Conservation (phyloP, 768 basidiomycete species). For the Trametes coccinea region DNA sequence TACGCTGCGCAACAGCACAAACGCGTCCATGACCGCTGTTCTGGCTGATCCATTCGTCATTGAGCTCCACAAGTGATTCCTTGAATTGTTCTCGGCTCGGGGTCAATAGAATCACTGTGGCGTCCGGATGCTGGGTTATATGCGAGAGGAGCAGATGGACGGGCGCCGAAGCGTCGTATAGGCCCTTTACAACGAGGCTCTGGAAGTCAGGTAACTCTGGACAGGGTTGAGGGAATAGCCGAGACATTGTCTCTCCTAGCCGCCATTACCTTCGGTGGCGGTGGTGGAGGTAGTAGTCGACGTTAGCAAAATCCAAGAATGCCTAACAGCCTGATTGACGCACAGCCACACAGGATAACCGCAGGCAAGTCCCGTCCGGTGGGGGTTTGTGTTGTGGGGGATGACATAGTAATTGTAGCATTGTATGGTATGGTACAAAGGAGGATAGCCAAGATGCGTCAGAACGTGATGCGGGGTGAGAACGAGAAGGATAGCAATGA, state of each 20-base stretch:
- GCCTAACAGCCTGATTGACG: slow-evolving; percentile 36
- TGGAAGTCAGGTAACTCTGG: slow-evolving; percentile 55
- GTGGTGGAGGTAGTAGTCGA: no score
- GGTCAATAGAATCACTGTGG: slow-evolving; percentile 49
- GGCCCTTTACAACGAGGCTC: slow-evolving; percentile 62
- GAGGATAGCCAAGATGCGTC: not conserved
- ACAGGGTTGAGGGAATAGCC: slow-evolving; percentile 44
- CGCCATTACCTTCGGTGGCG: slow-evolving; percentile 42
- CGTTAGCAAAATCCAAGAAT: no score
- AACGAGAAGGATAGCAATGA: not conserved
- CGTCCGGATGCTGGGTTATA: slow-evolving; percentile 35
- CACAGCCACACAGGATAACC: slow-evolving; percentile 17
- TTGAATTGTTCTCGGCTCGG: slow-evolving; percentile 51
- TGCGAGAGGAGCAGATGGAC: slow-evolving; percentile 64
- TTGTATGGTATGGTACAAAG: not conserved
- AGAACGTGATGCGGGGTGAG: not conserved
- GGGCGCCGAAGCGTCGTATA: slow-evolving; percentile 67
- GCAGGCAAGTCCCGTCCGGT: no score
- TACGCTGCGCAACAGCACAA: slow-evolving; percentile 27
- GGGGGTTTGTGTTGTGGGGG: no score
- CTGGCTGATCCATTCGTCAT: slow-evolving; percentile 45
- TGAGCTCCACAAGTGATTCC: slow-evolving; percentile 44
- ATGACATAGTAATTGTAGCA: not conserved
- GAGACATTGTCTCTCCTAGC: slow-evolving; percentile 30
- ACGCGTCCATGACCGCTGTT: slow-evolving; percentile 34